Percentiles rank a stretch among this genome's conserved stretches.
Conservation (phyloP, 169 alveolate genomes). For the Babesia caballi region DNA sequence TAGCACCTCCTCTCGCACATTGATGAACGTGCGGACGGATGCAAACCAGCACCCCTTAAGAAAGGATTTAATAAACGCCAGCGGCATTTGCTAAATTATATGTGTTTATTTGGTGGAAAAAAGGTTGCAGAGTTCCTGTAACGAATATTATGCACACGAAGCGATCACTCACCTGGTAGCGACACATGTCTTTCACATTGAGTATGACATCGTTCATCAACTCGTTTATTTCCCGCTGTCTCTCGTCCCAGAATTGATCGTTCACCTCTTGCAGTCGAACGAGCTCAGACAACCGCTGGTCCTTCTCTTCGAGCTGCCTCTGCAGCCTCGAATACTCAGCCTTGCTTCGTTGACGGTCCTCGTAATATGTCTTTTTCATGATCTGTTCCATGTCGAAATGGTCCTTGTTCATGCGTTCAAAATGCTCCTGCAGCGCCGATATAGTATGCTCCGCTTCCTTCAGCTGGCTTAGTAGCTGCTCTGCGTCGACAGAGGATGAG, state of each 20-base stretch:
- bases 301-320: slow-evolving; percentile 17
- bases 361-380: slow-evolving; percentile 50
- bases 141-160: too few relatives aligned
- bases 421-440: slow-evolving; percentile 8
- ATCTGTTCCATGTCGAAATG: slow-evolving; percentile 47
- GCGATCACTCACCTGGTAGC: slow-evolving; percentile 10
- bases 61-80: too few relatives aligned
- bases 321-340: slow-evolving; percentile 10
- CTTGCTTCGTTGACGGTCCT: slow-evolving; percentile 14
- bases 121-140: slow-evolving; percentile 23
- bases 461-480: slow-evolving; percentile 24
- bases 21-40: slow-evolving; percentile 14
- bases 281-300: slow-evolving; percentile 17
- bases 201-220: slow-evolving; percentile 50
- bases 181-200: slow-evolving; percentile 49
- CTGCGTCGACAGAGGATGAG: too few relatives aligned
- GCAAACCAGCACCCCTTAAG: background rate
- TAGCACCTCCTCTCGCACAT: slow-evolving; percentile 7
- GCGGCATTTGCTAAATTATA: background rate
- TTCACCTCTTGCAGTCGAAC: background rate
- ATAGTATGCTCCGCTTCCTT: slow-evolving; percentile 45
- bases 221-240: slow-evolving; percentile 36
- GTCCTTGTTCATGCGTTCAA: slow-evolving; percentile 26
- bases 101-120: background rate
- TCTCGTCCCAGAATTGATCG: slow-evolving; percentile 35